A percentile compares a stretch with the other conserved stretches of the same genome.
Conservation (phyloP, 345 rosid species). For the Excoecaria cochinchinensis region DNA sequence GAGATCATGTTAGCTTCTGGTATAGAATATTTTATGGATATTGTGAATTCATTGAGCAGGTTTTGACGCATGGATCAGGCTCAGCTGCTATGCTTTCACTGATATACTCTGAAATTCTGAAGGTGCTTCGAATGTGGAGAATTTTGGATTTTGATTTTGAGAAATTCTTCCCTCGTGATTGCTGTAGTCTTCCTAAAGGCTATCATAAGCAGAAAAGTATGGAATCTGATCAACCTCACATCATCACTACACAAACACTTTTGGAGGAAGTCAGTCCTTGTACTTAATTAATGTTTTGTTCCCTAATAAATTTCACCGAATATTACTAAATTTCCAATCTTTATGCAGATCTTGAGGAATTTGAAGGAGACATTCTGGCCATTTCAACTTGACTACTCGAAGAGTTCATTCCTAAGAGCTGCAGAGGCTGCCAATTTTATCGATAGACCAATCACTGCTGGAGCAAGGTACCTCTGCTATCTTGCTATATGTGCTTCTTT, state of each 20-base stretch:
- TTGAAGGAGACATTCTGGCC: too few species aligned
- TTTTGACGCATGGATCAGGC: conserved; percentile 60
- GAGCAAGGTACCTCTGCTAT: conserved; percentile 40
- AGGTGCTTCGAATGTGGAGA: conserved; percentile 59
- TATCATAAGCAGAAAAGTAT: conserved; percentile 59
- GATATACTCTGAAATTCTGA: conserved; percentile 57
- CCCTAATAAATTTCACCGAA: background rate
- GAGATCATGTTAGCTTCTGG: too few species aligned
- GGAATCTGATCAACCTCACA: conserved; percentile 56
- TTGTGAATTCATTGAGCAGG: conserved; percentile 38
- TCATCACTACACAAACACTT: conserved; percentile 47
- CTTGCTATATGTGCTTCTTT: background rate
- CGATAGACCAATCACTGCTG: conserved; percentile 19
- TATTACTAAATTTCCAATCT: background rate
- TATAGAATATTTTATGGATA: background rate
- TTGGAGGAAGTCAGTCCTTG: conserved; percentile 41
- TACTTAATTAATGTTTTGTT: too few species aligned
- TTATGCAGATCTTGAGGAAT: background rate
- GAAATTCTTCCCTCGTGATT: conserved; percentile 54
- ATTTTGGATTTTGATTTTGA: conserved; percentile 62
- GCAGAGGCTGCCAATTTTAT: too few species aligned
- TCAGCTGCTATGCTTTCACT: conserved; percentile 57
- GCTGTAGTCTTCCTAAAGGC: conserved; percentile 52
- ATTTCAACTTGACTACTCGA: background rate
- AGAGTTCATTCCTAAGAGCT: too few species aligned